Evolutionary conservation across 345 rosid genomes (phyloP).

Genomic region (Rubroshorea leprosula): DNA sequence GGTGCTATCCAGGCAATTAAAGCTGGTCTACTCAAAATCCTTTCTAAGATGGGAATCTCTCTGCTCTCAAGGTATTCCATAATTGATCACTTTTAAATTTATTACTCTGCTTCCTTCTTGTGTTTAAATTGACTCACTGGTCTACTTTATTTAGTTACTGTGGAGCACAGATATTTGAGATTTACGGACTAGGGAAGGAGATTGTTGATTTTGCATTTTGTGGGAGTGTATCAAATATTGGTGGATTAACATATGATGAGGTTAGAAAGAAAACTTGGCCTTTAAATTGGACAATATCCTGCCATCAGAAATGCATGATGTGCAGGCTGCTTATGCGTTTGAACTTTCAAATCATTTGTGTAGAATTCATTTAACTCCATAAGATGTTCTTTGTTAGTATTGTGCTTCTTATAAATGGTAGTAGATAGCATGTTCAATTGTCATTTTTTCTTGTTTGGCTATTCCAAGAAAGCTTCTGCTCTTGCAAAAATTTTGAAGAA

Average conservation of each 20-base stretch:
- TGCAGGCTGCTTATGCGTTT: not conserved
- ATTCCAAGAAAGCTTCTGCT: too few relatives aligned
- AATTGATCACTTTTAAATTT: conserved; percentile 4
- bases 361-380: conserved; percentile 2
- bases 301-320: not conserved
- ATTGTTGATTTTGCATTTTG: conserved; percentile 79
- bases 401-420: too few relatives aligned
- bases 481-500: too few relatives aligned
- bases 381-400: not conserved
- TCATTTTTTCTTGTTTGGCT: too few relatives aligned
- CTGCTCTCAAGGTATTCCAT: conserved; percentile 80
- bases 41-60: conserved; percentile 98
- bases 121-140: conserved; percentile 21
- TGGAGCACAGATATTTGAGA: conserved; percentile 98
- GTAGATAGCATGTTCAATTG: too few relatives aligned
- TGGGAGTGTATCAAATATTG: conserved; percentile 80
- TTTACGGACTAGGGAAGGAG: conserved; percentile 88
- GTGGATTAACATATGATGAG: conserved; percentile 93
- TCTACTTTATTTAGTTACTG: conserved; percentile 64
- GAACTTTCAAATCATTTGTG: not conserved
- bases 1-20: conserved; percentile 69
- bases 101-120: not conserved
- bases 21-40: conserved; percentile 90
- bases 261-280: conserved; percentile 31
- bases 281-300: conserved; percentile 1